Evolutionary conservation across 1,284 basidiomycete species (phyloP).

Genomic region (Mycena citricolor): DNA sequence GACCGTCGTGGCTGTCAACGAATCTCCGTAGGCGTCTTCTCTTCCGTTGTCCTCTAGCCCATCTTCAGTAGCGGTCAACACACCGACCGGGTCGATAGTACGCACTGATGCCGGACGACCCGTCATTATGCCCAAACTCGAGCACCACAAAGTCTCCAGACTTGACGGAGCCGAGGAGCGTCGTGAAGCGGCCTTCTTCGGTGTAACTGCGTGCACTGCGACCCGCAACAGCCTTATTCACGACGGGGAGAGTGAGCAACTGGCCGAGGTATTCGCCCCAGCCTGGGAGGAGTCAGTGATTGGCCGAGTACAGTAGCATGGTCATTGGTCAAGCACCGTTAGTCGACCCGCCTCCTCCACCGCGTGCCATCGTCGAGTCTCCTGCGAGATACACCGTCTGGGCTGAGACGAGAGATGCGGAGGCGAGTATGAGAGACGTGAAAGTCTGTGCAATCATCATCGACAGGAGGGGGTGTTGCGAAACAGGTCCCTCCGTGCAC

Average conservation of each 20-base stretch:
- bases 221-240: slow-evolving; percentile 33
- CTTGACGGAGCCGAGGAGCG: slow-evolving; percentile 16
- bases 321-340: slow-evolving; percentile 15
- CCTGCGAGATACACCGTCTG: slow-evolving; percentile 48
- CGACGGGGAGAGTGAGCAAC: slow-evolving; percentile 33
- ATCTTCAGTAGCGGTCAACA: slow-evolving; percentile 23
- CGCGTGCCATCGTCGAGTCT: slow-evolving; percentile 45
- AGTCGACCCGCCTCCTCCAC: slow-evolving; percentile 34
- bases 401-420: slow-evolving; percentile 23
- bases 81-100: too few relatives aligned
- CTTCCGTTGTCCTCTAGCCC: slow-evolving; percentile 40
- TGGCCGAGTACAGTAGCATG: too few relatives aligned
- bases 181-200: slow-evolving; percentile 27
- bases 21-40: slow-evolving; percentile 38
- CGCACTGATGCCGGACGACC: too few relatives aligned
- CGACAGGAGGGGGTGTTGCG: too few relatives aligned
- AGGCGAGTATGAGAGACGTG: too few relatives aligned
- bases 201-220: slow-evolving; percentile 33
- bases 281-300: too few relatives aligned
- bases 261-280: slow-evolving; percentile 47
- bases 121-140: slow-evolving; percentile 36
- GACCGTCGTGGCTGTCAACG: slow-evolving; percentile 34
- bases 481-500: too few relatives aligned
- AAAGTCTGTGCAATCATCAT: too few relatives aligned
- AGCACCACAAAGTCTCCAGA: slow-evolving; percentile 30